Conservation (phyloP, 495 filamentous ascomycete species). For the Aspergillus nanangensis region DNA sequence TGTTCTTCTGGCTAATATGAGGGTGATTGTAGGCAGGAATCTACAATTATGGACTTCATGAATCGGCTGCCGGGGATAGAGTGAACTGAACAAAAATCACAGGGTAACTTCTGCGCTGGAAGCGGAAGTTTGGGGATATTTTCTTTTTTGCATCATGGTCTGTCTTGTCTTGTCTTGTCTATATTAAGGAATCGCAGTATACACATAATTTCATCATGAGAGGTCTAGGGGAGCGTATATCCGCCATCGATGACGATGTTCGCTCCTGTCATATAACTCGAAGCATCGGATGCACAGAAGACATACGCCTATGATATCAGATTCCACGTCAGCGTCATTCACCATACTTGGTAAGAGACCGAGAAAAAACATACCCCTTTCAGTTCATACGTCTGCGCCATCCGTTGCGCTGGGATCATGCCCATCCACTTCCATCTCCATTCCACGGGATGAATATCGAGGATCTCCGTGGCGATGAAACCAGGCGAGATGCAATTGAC, state of each 20-base stretch:
- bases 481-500: constrained; percentile 41
- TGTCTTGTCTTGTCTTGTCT: too few species aligned
- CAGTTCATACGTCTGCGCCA: constrained; percentile 23
- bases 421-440: constrained; percentile 18
- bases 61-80: constrained; percentile 14
- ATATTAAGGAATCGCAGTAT: too few species aligned
- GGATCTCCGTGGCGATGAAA: constrained; percentile 37
- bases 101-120: too few species aligned
- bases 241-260: constrained; percentile 29
- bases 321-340: too few species aligned
- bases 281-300: constrained; percentile 27
- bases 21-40: constrained; percentile 10
- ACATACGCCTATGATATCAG: constrained; percentile 17
- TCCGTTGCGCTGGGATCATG: constrained; percentile 24
- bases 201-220: too few species aligned
- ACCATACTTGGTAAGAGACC: too few species aligned
- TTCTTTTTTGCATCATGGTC: too few species aligned
- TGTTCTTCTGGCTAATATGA: constrained; percentile 6
- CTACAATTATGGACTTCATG: constrained; percentile 18
- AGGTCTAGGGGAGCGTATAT: constrained; percentile 24
- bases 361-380: constrained; percentile 19
- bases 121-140: too few species aligned
- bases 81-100: too few species aligned
- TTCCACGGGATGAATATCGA: constrained; percentile 16
- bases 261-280: constrained; percentile 29